Evolutionary conservation across 2,329 filamentous ascomycete species (phyloP).

Genomic region (Arthrobotrys entomopaga): DNA sequence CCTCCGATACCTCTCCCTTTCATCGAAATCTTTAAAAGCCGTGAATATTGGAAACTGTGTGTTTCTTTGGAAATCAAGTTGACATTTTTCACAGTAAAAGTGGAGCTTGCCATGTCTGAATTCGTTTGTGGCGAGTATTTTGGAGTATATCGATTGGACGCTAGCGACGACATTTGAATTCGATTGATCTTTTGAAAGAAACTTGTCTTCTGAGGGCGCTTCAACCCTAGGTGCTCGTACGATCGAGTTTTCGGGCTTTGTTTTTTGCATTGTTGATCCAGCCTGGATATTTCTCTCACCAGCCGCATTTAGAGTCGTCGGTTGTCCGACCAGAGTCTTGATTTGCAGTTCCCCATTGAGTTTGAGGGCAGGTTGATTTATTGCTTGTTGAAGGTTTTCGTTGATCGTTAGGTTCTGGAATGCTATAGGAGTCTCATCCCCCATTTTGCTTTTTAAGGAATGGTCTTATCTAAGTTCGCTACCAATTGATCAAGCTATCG

Average conservation of each 20-base stretch:
- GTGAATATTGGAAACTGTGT: conserved; percentile 5
- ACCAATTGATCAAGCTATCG: too few species aligned
- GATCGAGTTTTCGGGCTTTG: background rate
- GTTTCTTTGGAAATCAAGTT: background rate
- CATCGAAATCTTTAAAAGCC: background rate
- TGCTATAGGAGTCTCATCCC: too few species aligned
- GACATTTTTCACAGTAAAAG: background rate
- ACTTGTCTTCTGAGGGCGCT: background rate
- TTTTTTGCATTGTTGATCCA: background rate
- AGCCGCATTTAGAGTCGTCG: background rate
- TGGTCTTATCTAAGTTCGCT: too few species aligned
- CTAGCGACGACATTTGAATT: background rate
- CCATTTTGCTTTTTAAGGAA: too few species aligned
- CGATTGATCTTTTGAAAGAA: background rate
- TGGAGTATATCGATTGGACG: too few species aligned
- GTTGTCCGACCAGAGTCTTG: background rate
- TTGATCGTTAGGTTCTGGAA: too few species aligned
- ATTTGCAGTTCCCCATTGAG: too few species aligned
- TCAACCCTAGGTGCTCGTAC: background rate
- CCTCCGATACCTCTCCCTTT: background rate
- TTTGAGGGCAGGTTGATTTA: too few species aligned
- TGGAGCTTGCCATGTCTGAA: background rate
- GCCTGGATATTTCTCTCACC: background rate
- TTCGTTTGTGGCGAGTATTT: background rate
- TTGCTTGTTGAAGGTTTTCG: too few species aligned